Conservation (phyloP, 192 early-diverging fungal genomes). For the Jimgerdemannia flammicorona region DNA sequence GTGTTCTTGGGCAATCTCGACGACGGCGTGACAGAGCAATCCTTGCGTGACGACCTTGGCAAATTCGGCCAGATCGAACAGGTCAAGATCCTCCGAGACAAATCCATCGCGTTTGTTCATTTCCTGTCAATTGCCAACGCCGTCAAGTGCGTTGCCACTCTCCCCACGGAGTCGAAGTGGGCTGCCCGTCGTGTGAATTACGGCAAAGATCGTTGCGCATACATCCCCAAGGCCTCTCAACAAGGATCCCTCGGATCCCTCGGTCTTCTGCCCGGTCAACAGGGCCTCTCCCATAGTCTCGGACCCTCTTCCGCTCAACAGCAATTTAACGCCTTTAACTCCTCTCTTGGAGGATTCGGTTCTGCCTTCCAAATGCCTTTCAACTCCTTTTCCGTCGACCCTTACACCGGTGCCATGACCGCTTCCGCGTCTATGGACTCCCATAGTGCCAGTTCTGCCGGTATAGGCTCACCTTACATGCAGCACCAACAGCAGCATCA, state of each 20-base stretch:
- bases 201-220: constrained; percentile 82
- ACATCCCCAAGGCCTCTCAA: constrained; percentile 20
- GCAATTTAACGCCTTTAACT: constrained; percentile 5
- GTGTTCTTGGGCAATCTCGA: constrained; percentile 81
- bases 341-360: constrained; percentile 8
- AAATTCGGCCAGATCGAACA: constrained; percentile 73
- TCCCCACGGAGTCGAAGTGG: constrained; percentile 59
- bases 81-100: constrained; percentile 67
- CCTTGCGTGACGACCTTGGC: constrained; percentile 52
- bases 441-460: constrained; percentile 17
- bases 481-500: constrained; percentile 8
- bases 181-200: constrained; percentile 60
- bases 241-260: not conserved
- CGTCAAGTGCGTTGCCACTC: constrained; percentile 63
- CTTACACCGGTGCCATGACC: constrained; percentile 21
- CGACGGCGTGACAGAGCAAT: constrained; percentile 52
- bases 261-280: not conserved
- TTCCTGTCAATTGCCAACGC: constrained; percentile 66
- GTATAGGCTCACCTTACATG: constrained; percentile 19
- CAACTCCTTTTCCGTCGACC: constrained; percentile 26
- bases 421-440: constrained; percentile 28
- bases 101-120: constrained; percentile 83
- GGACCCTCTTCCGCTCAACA: constrained; percentile 21
- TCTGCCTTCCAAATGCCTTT: constrained; percentile 20
- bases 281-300: constrained; percentile 8